Evolutionary conservation across 805 yeast genomes (phyloP).

Genomic region (Ogataea haglerorum): DNA sequence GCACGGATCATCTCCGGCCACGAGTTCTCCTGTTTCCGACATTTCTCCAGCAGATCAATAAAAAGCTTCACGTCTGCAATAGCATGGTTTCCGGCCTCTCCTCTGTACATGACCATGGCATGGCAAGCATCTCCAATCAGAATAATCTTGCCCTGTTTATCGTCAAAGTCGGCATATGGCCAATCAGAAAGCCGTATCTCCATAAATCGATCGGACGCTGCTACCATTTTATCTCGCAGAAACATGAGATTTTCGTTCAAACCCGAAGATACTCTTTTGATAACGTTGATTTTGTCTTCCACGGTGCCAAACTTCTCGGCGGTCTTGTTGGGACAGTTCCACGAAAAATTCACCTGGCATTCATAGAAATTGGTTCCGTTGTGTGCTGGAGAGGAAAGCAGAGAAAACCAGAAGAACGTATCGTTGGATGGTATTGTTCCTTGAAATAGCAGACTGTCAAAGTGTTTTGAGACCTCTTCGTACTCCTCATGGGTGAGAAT

Average conservation of each 20-base stretch:
- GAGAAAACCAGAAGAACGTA: slow-evolving; percentile 32
- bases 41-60: slow-evolving; percentile 7
- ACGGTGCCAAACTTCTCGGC: slow-evolving; percentile 9
- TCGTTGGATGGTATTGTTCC: slow-evolving; percentile 29
- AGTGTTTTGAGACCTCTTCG: slow-evolving; percentile 15
- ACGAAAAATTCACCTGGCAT: slow-evolving; percentile 22
- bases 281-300: slow-evolving; percentile 8
- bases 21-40: background rate
- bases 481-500: slow-evolving; percentile 23
- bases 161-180: slow-evolving; percentile 17
- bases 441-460: slow-evolving; percentile 32
- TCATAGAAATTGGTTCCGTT: slow-evolving; percentile 11
- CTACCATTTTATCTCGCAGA: slow-evolving; percentile 11
- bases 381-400: slow-evolving; percentile 17
- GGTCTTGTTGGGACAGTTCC: slow-evolving; percentile 13
- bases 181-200: slow-evolving; percentile 18
- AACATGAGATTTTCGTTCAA: slow-evolving; percentile 8
- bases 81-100: slow-evolving; percentile 23
- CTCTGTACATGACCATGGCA: slow-evolving; percentile 31
- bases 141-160: slow-evolving; percentile 23
- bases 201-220: slow-evolving; percentile 5
- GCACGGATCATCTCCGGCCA: slow-evolving; percentile 9
- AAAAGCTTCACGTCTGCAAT: slow-evolving; percentile 19
- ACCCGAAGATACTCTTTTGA: slow-evolving; percentile 11
- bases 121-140: slow-evolving; percentile 37